Conservation (phyloP, 1,284 basidiomycete species). For the Ganoderma sinense region DNA sequence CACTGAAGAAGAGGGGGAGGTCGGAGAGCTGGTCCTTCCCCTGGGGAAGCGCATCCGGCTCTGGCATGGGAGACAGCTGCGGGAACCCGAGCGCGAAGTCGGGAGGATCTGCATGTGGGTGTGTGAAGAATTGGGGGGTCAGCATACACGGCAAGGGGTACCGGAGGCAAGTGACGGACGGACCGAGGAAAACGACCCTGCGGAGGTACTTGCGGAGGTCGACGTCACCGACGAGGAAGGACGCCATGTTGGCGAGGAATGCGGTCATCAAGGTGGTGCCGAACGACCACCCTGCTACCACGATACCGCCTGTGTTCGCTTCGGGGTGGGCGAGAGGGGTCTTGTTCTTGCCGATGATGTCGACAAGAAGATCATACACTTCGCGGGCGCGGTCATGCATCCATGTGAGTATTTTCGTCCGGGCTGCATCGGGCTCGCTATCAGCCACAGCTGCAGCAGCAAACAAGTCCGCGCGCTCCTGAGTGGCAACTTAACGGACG, state of each 20-base stretch:
- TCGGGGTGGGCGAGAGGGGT: conserved; percentile 21
- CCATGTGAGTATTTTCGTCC: conserved; percentile 8
- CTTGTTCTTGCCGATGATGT: conserved; percentile 28
- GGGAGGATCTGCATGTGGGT: not conserved
- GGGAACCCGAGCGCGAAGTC: conserved; percentile 10
- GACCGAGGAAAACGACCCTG: conserved; percentile 33
- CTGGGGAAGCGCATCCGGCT: not conserved
- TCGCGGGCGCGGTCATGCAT: conserved; percentile 25
- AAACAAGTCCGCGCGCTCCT: conserved; percentile 26
- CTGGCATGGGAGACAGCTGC: not conserved
- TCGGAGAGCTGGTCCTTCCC: not conserved
- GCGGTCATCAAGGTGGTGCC: conserved; percentile 19
- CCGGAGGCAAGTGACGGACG: too few relatives aligned
- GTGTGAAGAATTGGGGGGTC: too few relatives aligned
- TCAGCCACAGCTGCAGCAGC: conserved; percentile 7
- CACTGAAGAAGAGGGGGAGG: conserved; percentile 2
- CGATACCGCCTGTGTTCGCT: conserved; percentile 6
- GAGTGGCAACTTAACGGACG: conserved; percentile 6
- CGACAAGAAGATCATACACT: conserved; percentile 35
- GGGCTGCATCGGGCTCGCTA: conserved; percentile 14
- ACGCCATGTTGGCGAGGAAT: conserved; percentile 33
- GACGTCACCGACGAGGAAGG: conserved; percentile 22
- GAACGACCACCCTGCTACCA: conserved; percentile 16
- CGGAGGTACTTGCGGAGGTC: conserved; percentile 30
- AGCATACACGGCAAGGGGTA: too few relatives aligned